Conservation (phyloP, 1,139 yeast genomes). For the Debaryomyces singareniensis region DNA sequence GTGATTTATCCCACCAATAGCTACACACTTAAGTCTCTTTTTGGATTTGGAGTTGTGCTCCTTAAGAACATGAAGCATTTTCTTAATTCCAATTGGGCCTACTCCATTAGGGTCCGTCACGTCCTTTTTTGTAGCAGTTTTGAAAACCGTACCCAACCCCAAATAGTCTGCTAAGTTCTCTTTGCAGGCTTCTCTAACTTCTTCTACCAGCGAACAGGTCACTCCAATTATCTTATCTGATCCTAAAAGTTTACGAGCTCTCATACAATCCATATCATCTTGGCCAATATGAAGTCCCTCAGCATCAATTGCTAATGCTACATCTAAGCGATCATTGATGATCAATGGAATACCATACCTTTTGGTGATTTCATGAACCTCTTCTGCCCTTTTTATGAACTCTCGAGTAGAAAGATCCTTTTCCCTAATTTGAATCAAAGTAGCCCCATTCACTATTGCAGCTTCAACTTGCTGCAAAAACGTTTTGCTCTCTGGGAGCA, state of each 20-base stretch:
- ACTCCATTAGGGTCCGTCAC: slow-evolving; percentile 34
- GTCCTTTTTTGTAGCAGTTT: slow-evolving; percentile 64
- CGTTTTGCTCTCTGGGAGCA: slow-evolving; percentile 61
- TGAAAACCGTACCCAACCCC: slow-evolving; percentile 80
- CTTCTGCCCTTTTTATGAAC: slow-evolving; percentile 56
- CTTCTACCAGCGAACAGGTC: slow-evolving; percentile 57
- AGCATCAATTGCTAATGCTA: slow-evolving; percentile 84
- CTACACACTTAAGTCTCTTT: slow-evolving; percentile 50
- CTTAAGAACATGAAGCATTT: slow-evolving; percentile 45
- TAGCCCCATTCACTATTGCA: slow-evolving; percentile 67
- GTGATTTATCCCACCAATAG: slow-evolving; percentile 82
- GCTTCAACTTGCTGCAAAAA: slow-evolving; percentile 55
- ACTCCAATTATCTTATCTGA: slow-evolving; percentile 75
- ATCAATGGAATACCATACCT: slow-evolving; percentile 64
- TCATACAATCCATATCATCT: slow-evolving; percentile 69
- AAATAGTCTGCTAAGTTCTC: slow-evolving; percentile 67
- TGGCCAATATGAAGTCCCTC: slow-evolving; percentile 96
- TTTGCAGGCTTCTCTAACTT: slow-evolving; percentile 49
- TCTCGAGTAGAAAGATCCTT: slow-evolving; percentile 64
- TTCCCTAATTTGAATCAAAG: slow-evolving; percentile 80
- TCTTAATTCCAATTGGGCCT: slow-evolving; percentile 66
- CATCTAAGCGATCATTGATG: slow-evolving; percentile 84
- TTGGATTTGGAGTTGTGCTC: slow-evolving; percentile 15
- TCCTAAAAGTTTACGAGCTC: slow-evolving; percentile 63
- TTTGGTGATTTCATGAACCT: slow-evolving; percentile 57